Conservation (phyloP, 305 asterid genomes). For the Solanum hybrid region DNA sequence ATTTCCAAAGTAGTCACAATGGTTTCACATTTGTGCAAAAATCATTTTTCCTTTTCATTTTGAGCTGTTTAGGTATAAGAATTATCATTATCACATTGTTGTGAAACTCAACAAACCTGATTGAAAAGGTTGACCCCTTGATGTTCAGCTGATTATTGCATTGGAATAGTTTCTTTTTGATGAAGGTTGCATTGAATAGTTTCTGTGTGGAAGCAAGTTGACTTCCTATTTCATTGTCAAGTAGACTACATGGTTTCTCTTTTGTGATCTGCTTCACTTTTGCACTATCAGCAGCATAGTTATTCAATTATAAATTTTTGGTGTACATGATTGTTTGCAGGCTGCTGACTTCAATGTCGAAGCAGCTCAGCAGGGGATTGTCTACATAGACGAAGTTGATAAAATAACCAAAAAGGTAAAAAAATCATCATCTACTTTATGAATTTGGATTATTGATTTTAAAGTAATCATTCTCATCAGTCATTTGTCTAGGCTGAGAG, state of each 20-base stretch:
- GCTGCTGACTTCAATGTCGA: conserved; percentile 65
- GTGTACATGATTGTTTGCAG: conserved; percentile 28
- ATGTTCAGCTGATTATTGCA: not conserved
- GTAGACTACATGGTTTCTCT: not conserved
- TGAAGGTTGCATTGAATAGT: not conserved
- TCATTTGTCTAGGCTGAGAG: conserved; percentile 52
- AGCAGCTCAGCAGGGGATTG: conserved; percentile 77
- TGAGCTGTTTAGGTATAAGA: not conserved
- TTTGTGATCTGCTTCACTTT: not conserved
- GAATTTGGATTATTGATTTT: conserved; percentile 11
- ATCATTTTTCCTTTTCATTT: not conserved
- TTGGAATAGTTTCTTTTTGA: not conserved
- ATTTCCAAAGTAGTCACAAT: not conserved
- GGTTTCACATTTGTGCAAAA: not conserved
- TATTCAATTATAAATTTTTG: not conserved
- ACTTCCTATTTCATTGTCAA: not conserved
- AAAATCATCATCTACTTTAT: conserved; percentile 9
- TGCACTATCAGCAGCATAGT: not conserved
- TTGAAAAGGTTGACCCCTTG: not conserved
- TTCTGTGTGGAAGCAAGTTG: not conserved
- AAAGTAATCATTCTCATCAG: conserved; percentile 18
- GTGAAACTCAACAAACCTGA: not conserved
- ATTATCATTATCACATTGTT: not conserved
- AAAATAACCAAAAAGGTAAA: conserved; percentile 77
- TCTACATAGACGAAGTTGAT: conserved; percentile 81